A percentile compares a stretch with the other conserved stretches of the same genome.
phyloP scores from a whole-genome alignment of 805 yeast species.

The Myxozyma kluyveri region DNA sequence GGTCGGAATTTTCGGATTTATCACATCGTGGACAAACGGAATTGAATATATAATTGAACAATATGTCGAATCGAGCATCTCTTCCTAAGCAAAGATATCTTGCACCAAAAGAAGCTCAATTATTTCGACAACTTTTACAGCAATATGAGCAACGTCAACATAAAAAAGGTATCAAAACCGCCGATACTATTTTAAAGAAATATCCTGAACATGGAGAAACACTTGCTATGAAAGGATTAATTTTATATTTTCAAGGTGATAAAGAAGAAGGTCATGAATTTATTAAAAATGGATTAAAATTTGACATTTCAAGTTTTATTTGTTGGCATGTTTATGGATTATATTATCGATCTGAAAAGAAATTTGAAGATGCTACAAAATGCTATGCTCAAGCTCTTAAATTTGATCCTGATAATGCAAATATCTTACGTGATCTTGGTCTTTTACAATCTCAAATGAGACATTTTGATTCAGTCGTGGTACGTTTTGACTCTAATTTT shows the following conservation, averaged over 20 bases:
- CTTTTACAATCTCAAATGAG: constrained; percentile 76
- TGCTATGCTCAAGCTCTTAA: constrained; percentile 73
- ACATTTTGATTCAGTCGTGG: constrained; percentile 61
- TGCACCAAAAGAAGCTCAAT: constrained; percentile 63
- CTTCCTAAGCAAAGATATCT: constrained; percentile 36
- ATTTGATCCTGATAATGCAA: constrained; percentile 73
- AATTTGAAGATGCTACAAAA: constrained; percentile 72
- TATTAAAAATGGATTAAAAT: constrained; percentile 58
- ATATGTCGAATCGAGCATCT: constrained; percentile 10
- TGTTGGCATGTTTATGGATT: constrained; percentile 85
- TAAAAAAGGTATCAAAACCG: constrained; percentile 73
- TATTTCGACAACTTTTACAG: constrained; percentile 76
- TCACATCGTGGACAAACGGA: neutral
- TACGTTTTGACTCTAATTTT: constrained; percentile 3
- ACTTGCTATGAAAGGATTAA: constrained; percentile 78
- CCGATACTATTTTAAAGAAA: constrained; percentile 75
- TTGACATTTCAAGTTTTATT: constrained; percentile 61
- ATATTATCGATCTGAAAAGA: constrained; percentile 65
- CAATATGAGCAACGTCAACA: constrained; percentile 83
- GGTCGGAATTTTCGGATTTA: neutral
- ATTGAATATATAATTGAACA: neutral
- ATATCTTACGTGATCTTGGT: constrained; percentile 78
- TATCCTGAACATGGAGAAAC: constrained; percentile 75
- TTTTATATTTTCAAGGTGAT: constrained; percentile 56
- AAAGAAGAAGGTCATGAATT: constrained; percentile 61